A percentile compares a stretch with the other conserved stretches of the same genome.
Conservation (phyloP, 768 basidiomycete species). For the Russula foetens region DNA sequence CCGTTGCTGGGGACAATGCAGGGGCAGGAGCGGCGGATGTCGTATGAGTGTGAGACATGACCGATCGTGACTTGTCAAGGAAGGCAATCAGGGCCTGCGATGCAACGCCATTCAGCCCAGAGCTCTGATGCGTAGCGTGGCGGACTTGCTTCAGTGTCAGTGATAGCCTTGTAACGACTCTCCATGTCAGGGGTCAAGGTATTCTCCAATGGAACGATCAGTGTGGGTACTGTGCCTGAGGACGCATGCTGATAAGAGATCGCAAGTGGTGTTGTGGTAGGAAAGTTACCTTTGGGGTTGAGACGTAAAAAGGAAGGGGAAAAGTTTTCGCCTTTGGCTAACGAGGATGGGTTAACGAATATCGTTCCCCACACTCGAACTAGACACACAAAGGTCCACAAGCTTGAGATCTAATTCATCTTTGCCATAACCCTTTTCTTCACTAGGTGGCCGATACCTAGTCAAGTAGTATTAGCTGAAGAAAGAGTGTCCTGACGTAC, state of each 20-base stretch:
- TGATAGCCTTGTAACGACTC: conserved; percentile 72
- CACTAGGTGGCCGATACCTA: conserved; percentile 23
- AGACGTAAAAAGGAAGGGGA: conserved; percentile 66
- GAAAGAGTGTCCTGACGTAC: conserved; percentile 7
- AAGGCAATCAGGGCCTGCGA: conserved; percentile 66
- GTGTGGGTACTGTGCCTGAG: conserved; percentile 71
- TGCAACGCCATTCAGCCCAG: conserved; percentile 10
- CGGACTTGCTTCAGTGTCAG: conserved; percentile 57
- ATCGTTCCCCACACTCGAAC: not conserved
- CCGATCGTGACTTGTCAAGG: conserved; percentile 74
- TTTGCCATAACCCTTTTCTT: conserved; percentile 77
- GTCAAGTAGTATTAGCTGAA: not conserved
- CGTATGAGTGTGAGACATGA: conserved; percentile 57
- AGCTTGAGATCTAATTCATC: conserved; percentile 67
- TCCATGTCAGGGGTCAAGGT: conserved; percentile 63
- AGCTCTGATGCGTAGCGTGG: not conserved
- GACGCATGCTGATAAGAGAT: not conserved
- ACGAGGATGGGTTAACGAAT: not conserved
- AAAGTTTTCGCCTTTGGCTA: conserved; percentile 76
- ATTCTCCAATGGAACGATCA: conserved; percentile 77
- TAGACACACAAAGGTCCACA: conserved; percentile 51
- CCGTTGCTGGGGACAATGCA: conserved; percentile 68
- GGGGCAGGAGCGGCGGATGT: conserved; percentile 70
- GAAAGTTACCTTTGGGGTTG: conserved; percentile 57
- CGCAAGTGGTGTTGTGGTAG: not conserved